These are phyloP conservation scores for Chlorella sp. DNA, from an alignment of 139 green algal genomes.

Conservation along the genomic window DNA sequence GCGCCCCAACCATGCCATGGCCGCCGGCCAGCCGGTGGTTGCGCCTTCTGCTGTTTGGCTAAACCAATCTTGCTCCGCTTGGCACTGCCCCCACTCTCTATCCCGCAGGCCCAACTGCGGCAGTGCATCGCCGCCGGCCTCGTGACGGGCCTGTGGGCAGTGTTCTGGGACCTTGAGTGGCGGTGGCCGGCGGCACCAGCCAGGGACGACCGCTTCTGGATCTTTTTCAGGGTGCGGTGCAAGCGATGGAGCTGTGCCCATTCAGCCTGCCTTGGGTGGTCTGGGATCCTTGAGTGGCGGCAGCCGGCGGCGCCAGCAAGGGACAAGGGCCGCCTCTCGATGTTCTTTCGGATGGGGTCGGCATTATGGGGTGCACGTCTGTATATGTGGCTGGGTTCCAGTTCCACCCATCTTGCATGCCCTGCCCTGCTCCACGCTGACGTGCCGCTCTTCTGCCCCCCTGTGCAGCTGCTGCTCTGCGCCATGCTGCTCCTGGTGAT, in stretches of 20 bases:
- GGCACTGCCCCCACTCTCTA: no score
- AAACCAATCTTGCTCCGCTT: no score
- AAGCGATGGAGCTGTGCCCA: no score
- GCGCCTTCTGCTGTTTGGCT: no score
- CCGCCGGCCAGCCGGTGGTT: no score
- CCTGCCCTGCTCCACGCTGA: neutral
- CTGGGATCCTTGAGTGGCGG: neutral
- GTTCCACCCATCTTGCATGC: neutral
- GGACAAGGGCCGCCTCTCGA: constrained; percentile 5
- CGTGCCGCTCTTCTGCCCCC: neutral
- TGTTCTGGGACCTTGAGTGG: constrained; percentile 1
- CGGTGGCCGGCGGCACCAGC: neutral
- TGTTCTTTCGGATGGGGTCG: neutral
- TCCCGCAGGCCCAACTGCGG: neutral
- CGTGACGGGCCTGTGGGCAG: neutral
- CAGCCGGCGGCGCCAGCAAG: neutral
- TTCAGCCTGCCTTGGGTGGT: no score
- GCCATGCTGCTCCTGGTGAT: neutral
- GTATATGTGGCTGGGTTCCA: neutral
- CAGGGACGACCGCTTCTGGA: constrained; percentile 8
- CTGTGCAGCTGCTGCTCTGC: constrained; percentile 17
- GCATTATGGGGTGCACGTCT: neutral
- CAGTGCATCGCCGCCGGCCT: neutral
- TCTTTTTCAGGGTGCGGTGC: constrained; percentile 17
- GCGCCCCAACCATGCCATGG: no score